Conservation (phyloP, 129 eudicot species). For the Solidago caesia region DNA sequence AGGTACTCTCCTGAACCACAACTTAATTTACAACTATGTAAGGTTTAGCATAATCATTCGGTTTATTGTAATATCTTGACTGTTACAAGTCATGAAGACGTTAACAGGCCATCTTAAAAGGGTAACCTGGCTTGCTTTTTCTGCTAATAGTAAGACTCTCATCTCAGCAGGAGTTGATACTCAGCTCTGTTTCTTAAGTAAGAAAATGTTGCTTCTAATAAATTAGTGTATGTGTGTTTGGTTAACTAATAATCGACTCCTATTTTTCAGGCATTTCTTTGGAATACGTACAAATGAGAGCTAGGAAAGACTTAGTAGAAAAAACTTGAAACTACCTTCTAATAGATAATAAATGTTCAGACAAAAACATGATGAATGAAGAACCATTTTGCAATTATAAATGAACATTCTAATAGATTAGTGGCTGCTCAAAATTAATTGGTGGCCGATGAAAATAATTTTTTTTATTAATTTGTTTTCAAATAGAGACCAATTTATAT, state of each 20-base stretch:
- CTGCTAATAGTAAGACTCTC: slow-evolving; percentile 32
- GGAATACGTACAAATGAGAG: slow-evolving; percentile 16
- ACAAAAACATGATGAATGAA: no score
- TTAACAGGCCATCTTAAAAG: slow-evolving; percentile 41
- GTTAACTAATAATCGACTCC: neutral
- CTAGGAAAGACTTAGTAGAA: slow-evolving; percentile 38
- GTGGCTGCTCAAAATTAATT: no score
- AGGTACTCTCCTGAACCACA: slow-evolving; percentile 8
- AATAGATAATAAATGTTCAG: neutral
- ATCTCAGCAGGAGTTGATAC: slow-evolving; percentile 52
- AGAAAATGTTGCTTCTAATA: neutral
- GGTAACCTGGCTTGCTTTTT: slow-evolving; percentile 53
- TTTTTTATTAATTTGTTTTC: no score
- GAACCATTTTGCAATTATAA: no score
- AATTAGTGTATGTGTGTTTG: neutral
- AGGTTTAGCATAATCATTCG: neutral
- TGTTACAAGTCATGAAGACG: slow-evolving; percentile 28
- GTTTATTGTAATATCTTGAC: neutral
- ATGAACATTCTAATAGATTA: no score
- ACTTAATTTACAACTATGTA: neutral
- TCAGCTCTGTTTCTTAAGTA: slow-evolving; percentile 27
- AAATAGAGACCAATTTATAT: no score
- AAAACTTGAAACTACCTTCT: slow-evolving; percentile 35
- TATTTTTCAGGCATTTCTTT: slow-evolving; percentile 40
- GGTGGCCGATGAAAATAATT: no score